A percentile compares a stretch with the other conserved stretches of the same genome.
phyloP scores from a whole-genome alignment of 345 rosid genomes.

The Brassica carinata region DNA sequence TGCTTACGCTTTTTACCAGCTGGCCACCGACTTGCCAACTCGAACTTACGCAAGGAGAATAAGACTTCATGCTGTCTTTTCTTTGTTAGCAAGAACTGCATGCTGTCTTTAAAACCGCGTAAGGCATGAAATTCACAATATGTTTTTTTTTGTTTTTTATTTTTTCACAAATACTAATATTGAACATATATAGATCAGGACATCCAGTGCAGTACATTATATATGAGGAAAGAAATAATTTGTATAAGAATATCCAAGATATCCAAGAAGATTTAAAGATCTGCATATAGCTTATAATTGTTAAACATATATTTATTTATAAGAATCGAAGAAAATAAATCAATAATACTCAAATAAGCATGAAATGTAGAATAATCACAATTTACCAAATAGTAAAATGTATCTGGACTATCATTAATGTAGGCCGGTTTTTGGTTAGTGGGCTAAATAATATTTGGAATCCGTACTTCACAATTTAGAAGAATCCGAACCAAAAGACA shows the following conservation, averaged over 20 bases:
- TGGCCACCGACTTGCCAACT: constrained; percentile 20
- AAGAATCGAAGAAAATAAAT: background rate
- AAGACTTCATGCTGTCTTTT: constrained; percentile 20
- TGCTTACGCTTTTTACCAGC: constrained; percentile 18
- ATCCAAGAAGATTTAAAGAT: background rate
- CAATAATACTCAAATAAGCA: background rate
- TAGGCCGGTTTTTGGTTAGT: background rate
- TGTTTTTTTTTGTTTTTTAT: background rate
- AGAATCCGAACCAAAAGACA: background rate
- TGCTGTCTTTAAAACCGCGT: background rate
- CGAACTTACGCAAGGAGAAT: background rate
- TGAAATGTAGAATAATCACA: background rate
- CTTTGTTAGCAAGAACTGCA: background rate
- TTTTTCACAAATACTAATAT: too few relatives aligned
- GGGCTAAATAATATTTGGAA: background rate
- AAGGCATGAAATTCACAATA: background rate
- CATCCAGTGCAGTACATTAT: too few relatives aligned
- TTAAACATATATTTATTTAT: background rate
- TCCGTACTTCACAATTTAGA: background rate
- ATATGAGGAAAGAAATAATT: background rate
- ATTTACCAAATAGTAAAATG: background rate
- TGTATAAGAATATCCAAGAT: background rate
- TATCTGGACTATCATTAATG: background rate
- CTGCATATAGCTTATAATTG: background rate
- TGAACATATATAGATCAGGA: background rate